These are phyloP conservation scores for Colletotrichum gigasporum DNA, from an alignment of 2,329 filamentous ascomycete genomes.

Conservation along the genomic window DNA sequence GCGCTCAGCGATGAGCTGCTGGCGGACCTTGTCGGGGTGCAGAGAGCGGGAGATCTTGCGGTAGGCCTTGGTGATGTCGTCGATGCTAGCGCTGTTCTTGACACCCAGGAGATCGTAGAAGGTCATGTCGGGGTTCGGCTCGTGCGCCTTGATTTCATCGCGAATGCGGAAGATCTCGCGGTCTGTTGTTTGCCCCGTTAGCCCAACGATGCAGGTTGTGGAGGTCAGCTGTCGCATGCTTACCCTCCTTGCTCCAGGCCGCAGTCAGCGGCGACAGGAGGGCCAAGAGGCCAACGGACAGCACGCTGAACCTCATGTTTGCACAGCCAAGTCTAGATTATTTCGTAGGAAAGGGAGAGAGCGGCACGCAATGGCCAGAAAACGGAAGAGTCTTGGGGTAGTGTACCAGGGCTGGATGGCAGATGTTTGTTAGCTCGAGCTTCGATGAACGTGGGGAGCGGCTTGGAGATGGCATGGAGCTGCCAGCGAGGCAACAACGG, in stretches of 20 bases:
- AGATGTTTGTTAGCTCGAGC: conserved; percentile 28
- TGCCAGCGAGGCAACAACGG: conserved; percentile 24
- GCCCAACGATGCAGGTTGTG: neutral
- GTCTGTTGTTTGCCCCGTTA: conserved; percentile 63
- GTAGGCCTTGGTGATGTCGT: conserved; percentile 94
- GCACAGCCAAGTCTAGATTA: conserved; percentile 41
- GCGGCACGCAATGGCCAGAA: conserved; percentile 17
- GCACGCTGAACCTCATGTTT: conserved; percentile 76
- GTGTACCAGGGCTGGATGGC: conserved; percentile 17
- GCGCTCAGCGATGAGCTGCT: conserved; percentile 79
- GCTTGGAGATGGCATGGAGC: conserved; percentile 20
- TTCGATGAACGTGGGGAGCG: conserved; percentile 16
- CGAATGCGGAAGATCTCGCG: conserved; percentile 97
- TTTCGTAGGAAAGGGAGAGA: neutral
- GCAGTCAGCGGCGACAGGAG: conserved; percentile 72
- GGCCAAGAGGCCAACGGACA: conserved; percentile 75
- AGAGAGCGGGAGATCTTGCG: conserved; percentile 84
- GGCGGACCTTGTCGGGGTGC: conserved; percentile 96
- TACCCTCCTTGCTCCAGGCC: conserved; percentile 90
- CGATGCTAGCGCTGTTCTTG: conserved; percentile 75
- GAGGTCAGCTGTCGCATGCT: conserved; percentile 32
- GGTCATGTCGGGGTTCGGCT: conserved; percentile 77
- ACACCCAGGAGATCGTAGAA: conserved; percentile 97
- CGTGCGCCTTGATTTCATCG: conserved; percentile 81
- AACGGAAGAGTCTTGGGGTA: neutral